Evolutionary conservation across 2,329 filamentous ascomycete genomes (phyloP).

Genomic region (Clonostachys sp.): DNA sequence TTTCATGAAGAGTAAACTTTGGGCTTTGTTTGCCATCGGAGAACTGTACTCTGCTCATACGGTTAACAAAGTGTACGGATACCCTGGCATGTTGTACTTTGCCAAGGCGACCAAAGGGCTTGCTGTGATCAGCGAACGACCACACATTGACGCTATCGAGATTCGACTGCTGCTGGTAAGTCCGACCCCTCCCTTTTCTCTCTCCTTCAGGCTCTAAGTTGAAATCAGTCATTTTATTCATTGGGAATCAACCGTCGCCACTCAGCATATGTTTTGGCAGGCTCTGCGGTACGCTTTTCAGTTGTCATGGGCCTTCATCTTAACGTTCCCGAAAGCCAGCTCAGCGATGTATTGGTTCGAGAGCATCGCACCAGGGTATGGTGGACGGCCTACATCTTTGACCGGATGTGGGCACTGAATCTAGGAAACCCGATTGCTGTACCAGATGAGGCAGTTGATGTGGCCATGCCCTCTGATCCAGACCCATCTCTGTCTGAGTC

Average conservation of each 20-base stretch:
- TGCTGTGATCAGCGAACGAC: slow-evolving; percentile 31
- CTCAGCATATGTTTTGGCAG: slow-evolving; percentile 33
- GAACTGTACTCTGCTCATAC: slow-evolving; percentile 34
- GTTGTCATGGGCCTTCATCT: slow-evolving; percentile 18
- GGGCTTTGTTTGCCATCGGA: slow-evolving; percentile 38
- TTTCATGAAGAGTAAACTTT: slow-evolving; percentile 30
- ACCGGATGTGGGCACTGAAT: slow-evolving; percentile 42
- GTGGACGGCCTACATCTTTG: slow-evolving; percentile 37
- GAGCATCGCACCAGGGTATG: slow-evolving; percentile 34
- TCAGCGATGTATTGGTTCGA: slow-evolving; percentile 25
- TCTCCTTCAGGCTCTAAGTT: background rate
- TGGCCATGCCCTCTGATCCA: slow-evolving; percentile 31
- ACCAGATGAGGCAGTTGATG: slow-evolving; percentile 40
- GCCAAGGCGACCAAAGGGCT: slow-evolving; percentile 30
- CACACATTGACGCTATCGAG: slow-evolving; percentile 36
- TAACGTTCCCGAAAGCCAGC: slow-evolving; percentile 22
- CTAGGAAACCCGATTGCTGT: slow-evolving; percentile 42
- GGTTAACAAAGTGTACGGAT: slow-evolving; percentile 22
- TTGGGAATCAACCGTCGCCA: slow-evolving; percentile 37
- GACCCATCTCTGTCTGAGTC: slow-evolving; percentile 11
- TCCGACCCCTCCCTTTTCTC: background rate
- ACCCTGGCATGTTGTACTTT: slow-evolving; percentile 39
- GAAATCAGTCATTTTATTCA: slow-evolving; percentile 33
- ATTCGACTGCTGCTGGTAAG: slow-evolving; percentile 35
- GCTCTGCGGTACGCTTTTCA: slow-evolving; percentile 34